Conservation (phyloP, 163 green algal species). For the Scenedesmus sp. region DNA sequence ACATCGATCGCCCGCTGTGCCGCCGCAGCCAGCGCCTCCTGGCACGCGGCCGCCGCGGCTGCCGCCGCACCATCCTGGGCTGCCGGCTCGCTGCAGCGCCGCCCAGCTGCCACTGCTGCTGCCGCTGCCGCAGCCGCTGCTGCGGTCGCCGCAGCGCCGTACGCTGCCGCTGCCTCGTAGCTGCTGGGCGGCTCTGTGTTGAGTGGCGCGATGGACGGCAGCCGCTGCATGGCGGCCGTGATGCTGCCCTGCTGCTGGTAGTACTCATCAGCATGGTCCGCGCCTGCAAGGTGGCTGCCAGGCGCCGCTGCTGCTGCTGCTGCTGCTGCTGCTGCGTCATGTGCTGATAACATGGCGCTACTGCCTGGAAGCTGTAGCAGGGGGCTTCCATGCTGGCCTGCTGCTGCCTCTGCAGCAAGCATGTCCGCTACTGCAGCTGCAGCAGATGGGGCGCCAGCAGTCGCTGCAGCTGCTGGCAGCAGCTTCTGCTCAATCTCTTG, state of each 20-base stretch:
- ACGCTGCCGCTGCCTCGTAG: not conserved
- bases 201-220: not conserved
- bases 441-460: not conserved
- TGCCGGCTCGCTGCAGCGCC: not conserved
- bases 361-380: not conserved
- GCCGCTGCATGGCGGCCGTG: not conserved
- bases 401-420: not conserved
- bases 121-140: not conserved
- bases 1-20: slow-evolving; percentile 34
- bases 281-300: not conserved
- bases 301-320: slow-evolving; percentile 1
- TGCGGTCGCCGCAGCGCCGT: not conserved
- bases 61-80: not conserved
- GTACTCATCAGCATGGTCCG: not conserved
- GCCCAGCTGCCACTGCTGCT: not conserved
- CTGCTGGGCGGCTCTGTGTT: not conserved
- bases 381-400: not conserved
- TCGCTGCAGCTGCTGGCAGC: slow-evolving; percentile 22
- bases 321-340: not conserved
- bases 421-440: slow-evolving; percentile 20
- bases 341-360: not conserved
- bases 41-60: not conserved
- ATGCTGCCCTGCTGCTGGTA: not conserved
- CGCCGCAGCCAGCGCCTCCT: not conserved
- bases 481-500: slow-evolving; percentile 1